A percentile compares a stretch with the other conserved stretches of the same genome.
Evolutionary conservation across 495 filamentous ascomycete species (phyloP).

Genomic region (Talaromyces thailandensis): DNA sequence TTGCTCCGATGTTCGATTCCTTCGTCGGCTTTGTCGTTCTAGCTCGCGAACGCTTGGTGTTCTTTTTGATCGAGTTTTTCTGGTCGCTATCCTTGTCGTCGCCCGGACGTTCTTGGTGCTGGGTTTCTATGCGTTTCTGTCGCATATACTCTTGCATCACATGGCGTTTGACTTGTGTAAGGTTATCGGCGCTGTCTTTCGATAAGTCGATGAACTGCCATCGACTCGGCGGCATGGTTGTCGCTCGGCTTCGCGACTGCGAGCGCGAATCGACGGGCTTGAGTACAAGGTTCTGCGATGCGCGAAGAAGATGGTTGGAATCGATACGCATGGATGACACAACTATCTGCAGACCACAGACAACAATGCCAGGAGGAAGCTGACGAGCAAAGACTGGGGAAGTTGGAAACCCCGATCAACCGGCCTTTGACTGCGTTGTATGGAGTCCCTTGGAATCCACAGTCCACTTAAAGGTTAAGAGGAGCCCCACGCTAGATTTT

Average conservation of each 20-base stretch:
- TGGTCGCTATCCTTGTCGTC: background rate
- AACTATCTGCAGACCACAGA: background rate
- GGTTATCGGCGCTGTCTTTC: slow-evolving; percentile 27
- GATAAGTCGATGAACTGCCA: slow-evolving; percentile 38
- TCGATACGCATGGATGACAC: background rate
- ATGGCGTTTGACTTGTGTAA: slow-evolving; percentile 37
- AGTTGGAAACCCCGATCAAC: background rate
- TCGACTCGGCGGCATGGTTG: slow-evolving; percentile 8
- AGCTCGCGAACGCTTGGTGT: slow-evolving; percentile 6
- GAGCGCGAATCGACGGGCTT: background rate
- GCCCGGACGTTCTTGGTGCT: slow-evolving; percentile 2
- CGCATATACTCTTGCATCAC: slow-evolving; percentile 41
- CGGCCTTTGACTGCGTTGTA: background rate
- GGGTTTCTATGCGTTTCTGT: slow-evolving; percentile 24
- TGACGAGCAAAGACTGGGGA: background rate
- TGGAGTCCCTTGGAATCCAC: background rate
- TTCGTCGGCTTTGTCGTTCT: background rate
- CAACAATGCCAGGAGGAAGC: background rate
- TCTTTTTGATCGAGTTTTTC: slow-evolving; percentile 6
- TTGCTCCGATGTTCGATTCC: background rate
- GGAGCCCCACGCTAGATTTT: background rate
- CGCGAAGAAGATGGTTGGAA: background rate
- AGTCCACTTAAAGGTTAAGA: background rate
- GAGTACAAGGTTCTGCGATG: background rate
- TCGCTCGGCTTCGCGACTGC: background rate